Evolutionary conservation across 768 basidiomycete species (phyloP), one percentile per base, ranked within the genome.

Genomic region (Hemileccinum impolitum): DNA sequence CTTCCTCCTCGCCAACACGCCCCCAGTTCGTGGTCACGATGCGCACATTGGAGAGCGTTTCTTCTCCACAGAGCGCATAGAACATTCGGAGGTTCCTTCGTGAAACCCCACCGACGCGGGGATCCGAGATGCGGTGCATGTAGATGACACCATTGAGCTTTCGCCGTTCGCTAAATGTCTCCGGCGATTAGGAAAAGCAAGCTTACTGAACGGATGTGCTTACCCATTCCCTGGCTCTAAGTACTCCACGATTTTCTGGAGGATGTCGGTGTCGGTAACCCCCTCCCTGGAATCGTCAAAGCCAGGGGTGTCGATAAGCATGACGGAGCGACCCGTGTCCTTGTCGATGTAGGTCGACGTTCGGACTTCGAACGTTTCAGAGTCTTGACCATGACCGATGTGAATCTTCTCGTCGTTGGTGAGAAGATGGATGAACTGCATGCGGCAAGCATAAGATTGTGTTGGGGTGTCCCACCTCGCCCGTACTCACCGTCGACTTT

Each of bases 21-120:
- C 60, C 66, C 76, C 76, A 77, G 71, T 72, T 76, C 14, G 68
- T 78, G 1, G 78, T 77, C 32, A 70, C 70, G 41, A 79, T 67
- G 5, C 73, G 60, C n/a, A 79, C 74, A 43, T 72, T 76, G 37
- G 59, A 49, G 13, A 78, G 67, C 10, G 72, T 64, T 12, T 51
- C 59, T 19, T 71, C 67, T 1, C 77, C 77, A 41, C 77, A 79
- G 19, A 79, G 64, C 47, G 71, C 63, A 15, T 69, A 52, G 59
- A 78, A 76, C 63, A 76, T 68, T 23, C 64, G 59, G 45, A 75
- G 73, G 50, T 73, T 75, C 51, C 69, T 67, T 12, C 62, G 63
- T 7, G 73, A 70, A 41, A 70, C 70, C 4, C 71, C 71, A 7
- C 72, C 71, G 48, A 78, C 64, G 15, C 75, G 64, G 56, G 69